These are phyloP conservation scores for Veloporphyrellus conicus DNA, from an alignment of 1,284 basidiomycete genomes.

Conservation along the genomic window DNA sequence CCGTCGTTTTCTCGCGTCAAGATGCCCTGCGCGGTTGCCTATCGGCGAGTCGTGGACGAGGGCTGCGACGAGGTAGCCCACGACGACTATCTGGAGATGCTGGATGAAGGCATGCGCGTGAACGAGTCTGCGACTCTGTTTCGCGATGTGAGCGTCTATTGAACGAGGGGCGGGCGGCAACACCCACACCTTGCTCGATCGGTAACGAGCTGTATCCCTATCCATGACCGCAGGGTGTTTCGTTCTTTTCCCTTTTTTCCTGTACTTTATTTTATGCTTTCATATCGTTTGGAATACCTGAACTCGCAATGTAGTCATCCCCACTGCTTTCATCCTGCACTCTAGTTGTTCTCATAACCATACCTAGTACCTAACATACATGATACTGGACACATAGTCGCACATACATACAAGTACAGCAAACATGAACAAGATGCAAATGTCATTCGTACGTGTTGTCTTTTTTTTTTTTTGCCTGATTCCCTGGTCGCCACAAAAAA, in stretches of 20 bases:
- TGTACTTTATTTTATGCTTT: conserved; percentile 23
- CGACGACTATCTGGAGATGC: conserved; percentile 13
- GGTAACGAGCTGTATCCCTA: too few relatives aligned
- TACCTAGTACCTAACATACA: conserved; percentile 5
- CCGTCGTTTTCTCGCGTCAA: conserved; percentile 16
- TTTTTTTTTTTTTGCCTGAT: too few relatives aligned
- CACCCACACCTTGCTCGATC: too few relatives aligned
- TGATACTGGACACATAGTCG: conserved; percentile 1
- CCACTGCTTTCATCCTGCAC: conserved; percentile 2
- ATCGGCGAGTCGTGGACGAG: conserved; percentile 7
- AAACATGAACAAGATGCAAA: background rate
- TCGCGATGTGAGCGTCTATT: conserved; percentile 26
- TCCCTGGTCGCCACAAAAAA: too few relatives aligned
- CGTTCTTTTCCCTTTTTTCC: background rate
- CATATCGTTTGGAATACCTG: conserved; percentile 11
- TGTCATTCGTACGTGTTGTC: too few relatives aligned
- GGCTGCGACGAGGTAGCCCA: conserved; percentile 1
- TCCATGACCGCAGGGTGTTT: background rate
- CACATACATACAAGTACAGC: conserved; percentile 4
- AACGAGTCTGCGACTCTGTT: conserved; percentile 17
- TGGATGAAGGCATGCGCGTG: conserved; percentile 17
- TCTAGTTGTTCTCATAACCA: background rate
- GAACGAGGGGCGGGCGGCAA: too few relatives aligned
- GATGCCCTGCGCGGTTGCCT: conserved; percentile 4
- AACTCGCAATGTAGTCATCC: conserved; percentile 13